Base-by-base conservation (phyloP, 441 rosid species). In the Arabidopsis lyrata region DNA sequence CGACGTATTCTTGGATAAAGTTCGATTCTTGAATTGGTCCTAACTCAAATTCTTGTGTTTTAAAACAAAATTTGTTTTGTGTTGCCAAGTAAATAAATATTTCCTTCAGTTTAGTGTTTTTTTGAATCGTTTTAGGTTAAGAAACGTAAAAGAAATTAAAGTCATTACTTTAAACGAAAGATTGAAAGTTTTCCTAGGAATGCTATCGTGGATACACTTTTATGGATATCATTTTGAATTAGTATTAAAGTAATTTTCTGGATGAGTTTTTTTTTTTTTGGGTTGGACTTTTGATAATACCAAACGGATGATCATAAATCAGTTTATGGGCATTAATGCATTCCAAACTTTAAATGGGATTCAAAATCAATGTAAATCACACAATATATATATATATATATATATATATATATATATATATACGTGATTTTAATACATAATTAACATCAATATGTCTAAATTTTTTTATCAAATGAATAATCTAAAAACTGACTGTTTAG, bases 1-100 rank as follows among this genome's bases (percentile, higher is more conserved):
- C 22, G 45, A 39, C 68, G 54, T 44, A 29, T 72, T 62, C 76
- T 52, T 39, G 69, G 35, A 63, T 62, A 52, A 63, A 36, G 27
- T 72, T 53, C 38, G 69, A 41, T 42, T 72, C 35, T 18, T 35
- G 48, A 53, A 61, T 60, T 11, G 68, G 75, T 61, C 61, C 53
- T 48, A 20, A 57, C 32, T 44, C 31, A 18, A 0, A 52, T 53
- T 57, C 18, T 54, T 32, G 12, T 4, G 8, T 15, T 41, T 16
- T 1, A 1, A 5, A 10, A 8, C 0, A 32, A 15, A 12, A 2
- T 2, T 5, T 34, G 11, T 24, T 12, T 66, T 35, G 48, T 52
- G 2, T n/a, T 66, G 8, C 34, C 39, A 24, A 63, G 44, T 9
- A 29, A 44, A 61, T 22, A 41, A 39, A 60, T 4, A 13, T 22